phyloP scores from a whole-genome alignment of 179 eudicot species.

The Beta macrorhiza region DNA sequence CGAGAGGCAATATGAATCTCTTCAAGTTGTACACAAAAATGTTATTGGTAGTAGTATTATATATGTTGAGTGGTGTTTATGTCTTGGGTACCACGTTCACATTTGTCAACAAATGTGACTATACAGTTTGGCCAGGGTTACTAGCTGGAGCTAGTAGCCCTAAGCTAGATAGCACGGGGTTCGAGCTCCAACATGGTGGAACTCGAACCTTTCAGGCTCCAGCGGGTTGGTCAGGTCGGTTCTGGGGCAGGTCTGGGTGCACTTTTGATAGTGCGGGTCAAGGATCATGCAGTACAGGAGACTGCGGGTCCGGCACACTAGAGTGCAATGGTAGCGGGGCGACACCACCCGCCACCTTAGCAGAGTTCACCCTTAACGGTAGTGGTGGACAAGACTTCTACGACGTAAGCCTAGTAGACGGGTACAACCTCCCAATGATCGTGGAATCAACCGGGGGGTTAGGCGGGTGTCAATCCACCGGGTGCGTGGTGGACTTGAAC shows the following conservation, averaged over 20 bases:
- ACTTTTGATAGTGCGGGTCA: constrained; percentile 54
- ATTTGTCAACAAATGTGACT: constrained; percentile 72
- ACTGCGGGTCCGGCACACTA: constrained; percentile 59
- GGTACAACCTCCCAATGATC: constrained; percentile 70
- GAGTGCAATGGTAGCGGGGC: constrained; percentile 68
- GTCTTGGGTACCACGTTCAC: constrained; percentile 52
- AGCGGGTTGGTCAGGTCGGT: constrained; percentile 78
- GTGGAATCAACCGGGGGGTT: constrained; percentile 63
- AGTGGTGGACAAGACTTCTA: constrained; percentile 66
- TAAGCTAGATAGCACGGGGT: constrained; percentile 64
- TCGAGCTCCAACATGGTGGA: constrained; percentile 52
- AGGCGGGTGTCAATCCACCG: constrained; percentile 61
- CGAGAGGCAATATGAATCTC: constrained; percentile 13
- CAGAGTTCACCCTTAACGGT: constrained; percentile 71
- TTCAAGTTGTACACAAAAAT: constrained; percentile 5
- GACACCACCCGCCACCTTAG: constrained; percentile 69
- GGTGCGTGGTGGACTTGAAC: constrained; percentile 61
- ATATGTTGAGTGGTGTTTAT: constrained; percentile 26
- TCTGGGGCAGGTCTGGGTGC: constrained; percentile 79
- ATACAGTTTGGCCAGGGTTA: constrained; percentile 88
- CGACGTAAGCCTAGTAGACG: constrained; percentile 89
- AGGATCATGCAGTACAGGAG: constrained; percentile 63
- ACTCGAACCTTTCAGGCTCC: constrained; percentile 55
- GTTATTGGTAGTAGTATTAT: background rate
- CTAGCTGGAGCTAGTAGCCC: constrained; percentile 59